Conservation (phyloP, 345 rosid species). For the Populus nigra region DNA sequence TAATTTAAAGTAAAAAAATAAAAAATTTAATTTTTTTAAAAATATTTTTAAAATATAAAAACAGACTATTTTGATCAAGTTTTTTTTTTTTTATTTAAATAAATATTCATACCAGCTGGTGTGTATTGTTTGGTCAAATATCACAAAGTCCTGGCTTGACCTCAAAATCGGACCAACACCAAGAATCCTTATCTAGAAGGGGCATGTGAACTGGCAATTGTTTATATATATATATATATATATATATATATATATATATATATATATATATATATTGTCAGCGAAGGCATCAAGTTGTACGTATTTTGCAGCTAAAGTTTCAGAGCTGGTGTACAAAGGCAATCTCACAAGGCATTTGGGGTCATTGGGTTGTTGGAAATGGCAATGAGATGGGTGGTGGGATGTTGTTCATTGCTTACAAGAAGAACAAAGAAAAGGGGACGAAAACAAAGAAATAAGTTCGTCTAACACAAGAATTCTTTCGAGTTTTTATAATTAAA, state of each 20-base stretch:
- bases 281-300: neutral
- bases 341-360: neutral
- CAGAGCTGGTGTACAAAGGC: neutral
- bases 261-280: neutral
- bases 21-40: too few species aligned
- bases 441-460: neutral
- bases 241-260: too few species aligned
- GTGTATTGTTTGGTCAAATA: neutral
- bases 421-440: neutral
- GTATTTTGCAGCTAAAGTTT: neutral
- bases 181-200: neutral
- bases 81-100: neutral
- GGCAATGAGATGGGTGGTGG: neutral
- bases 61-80: neutral
- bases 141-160: slow-evolving; percentile 2
- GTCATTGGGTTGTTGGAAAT: neutral
- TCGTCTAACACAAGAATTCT: too few species aligned
- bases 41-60: too few species aligned
- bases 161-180: neutral
- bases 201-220: neutral
- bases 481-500: too few species aligned
- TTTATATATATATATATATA: too few species aligned
- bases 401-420: neutral
- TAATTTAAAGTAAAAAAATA: too few species aligned
- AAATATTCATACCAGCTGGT: neutral